phyloP scores from a whole-genome alignment of 2,329 filamentous ascomycete genomes.

The Pseudogymnoascus sp. region DNA sequence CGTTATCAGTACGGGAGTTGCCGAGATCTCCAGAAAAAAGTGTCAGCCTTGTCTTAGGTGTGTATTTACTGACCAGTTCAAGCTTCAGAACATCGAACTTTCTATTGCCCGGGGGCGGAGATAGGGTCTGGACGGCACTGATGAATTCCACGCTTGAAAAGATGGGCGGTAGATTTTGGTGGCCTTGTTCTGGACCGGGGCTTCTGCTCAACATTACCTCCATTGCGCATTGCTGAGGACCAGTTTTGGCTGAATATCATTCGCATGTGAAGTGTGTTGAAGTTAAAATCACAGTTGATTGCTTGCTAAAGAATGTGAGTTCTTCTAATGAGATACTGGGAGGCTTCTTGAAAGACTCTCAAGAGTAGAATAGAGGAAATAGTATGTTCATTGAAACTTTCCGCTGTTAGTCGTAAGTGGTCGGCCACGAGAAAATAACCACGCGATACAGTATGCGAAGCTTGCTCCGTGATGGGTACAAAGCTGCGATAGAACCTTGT shows the following conservation, averaged over 20 bases:
- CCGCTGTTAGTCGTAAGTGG: not conserved
- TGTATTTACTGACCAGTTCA: not conserved
- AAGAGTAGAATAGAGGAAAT: not conserved
- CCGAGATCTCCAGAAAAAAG: slow-evolving; percentile 3
- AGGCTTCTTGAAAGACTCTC: not conserved
- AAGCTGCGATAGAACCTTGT: not conserved
- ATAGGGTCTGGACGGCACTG: not conserved
- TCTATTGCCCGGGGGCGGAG: not conserved
- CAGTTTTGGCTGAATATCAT: not conserved
- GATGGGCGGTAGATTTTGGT: not conserved
- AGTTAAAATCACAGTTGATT: not conserved
- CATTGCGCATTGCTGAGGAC: not conserved
- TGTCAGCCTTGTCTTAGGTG: not conserved
- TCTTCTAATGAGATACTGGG: not conserved
- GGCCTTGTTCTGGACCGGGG: not conserved
- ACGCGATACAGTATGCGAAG: not conserved
- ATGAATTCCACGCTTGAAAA: not conserved
- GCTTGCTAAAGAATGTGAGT: not conserved
- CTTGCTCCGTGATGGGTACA: not conserved
- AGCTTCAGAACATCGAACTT: not conserved
- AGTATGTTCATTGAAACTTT: not conserved
- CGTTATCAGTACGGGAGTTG: slow-evolving; percentile 5
- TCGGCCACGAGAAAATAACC: not conserved
- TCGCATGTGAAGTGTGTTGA: not conserved
- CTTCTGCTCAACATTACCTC: not conserved